Evolutionary conservation across 2,329 filamentous ascomycete species (phyloP).

Genomic region (Pochonia chlamydosporia): DNA sequence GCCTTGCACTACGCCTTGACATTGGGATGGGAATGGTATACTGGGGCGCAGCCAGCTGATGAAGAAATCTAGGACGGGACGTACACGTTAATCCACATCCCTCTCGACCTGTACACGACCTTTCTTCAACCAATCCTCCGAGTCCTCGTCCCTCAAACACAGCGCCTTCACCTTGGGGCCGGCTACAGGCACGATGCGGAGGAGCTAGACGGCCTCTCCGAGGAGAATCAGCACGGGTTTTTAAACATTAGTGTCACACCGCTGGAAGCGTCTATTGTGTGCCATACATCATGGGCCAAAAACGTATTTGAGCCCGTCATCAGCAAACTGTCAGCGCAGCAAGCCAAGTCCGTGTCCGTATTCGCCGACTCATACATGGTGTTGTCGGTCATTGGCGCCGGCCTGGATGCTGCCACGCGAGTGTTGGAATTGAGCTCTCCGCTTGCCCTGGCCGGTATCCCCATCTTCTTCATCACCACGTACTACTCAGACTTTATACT

Average conservation of each 20-base stretch:
- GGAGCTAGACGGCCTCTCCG: conserved; percentile 39
- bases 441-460: conserved; percentile 83
- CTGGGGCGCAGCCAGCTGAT: no score
- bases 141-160: conserved; percentile 65
- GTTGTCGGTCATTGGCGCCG: conserved; percentile 84
- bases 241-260: conserved; percentile 91
- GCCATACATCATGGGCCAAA: conserved; percentile 67
- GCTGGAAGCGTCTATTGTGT: conserved; percentile 88
- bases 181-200: conserved; percentile 28
- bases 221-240: conserved; percentile 65
- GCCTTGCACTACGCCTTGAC: neutral
- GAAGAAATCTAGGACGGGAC: conserved; percentile 67
- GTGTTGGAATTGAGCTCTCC: conserved; percentile 90
- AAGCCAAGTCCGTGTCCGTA: conserved; percentile 57
- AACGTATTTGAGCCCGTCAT: conserved; percentile 72
- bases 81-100: conserved; percentile 86
- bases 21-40: no score
- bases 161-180: conserved; percentile 29
- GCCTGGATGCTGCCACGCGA: conserved; percentile 83
- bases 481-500: conserved; percentile 98
- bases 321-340: conserved; percentile 50
- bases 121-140: conserved; percentile 86
- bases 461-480: conserved; percentile 97
- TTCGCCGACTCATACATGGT: conserved; percentile 81
- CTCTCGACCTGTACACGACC: conserved; percentile 67